These are phyloP conservation scores for Colletotrichum theobromicola DNA, from an alignment of 2,329 filamentous ascomycete genomes.

Conservation along the genomic window DNA sequence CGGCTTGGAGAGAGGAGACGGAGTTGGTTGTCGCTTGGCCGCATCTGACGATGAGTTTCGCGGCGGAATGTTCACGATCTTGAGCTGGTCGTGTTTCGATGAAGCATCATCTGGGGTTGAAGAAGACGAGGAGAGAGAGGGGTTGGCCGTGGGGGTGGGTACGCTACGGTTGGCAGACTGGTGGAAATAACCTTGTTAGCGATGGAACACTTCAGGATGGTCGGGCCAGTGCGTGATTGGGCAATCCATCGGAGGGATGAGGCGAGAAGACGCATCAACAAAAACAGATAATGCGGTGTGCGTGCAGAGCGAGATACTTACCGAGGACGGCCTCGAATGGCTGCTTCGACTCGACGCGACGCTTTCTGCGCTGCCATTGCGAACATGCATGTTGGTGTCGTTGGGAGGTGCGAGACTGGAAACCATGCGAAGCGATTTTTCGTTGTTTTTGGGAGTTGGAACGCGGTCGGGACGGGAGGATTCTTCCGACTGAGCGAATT, in stretches of 20 bases:
- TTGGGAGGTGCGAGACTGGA: conserved; percentile 27
- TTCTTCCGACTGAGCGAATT: conserved; percentile 35
- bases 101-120: conserved; percentile 49
- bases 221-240: conserved; percentile 45
- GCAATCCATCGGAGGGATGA: conserved; percentile 32
- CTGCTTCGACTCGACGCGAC: conserved; percentile 62
- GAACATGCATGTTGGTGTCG: conserved; percentile 36
- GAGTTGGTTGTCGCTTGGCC: conserved; percentile 67
- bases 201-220: conserved; percentile 36
- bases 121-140: conserved; percentile 57
- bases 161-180: conserved; percentile 67
- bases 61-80: conserved; percentile 63
- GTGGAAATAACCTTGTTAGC: conserved; percentile 52
- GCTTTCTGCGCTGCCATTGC: conserved; percentile 70
- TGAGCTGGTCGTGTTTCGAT: conserved; percentile 57
- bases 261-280: background rate
- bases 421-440: conserved; percentile 44
- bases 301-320: conserved; percentile 50
- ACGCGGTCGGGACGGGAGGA: conserved; percentile 21
- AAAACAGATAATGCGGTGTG: conserved; percentile 10
- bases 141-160: conserved; percentile 57
- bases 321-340: conserved; percentile 67
- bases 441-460: conserved; percentile 29
- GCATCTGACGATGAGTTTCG: conserved; percentile 70
- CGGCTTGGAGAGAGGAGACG: conserved; percentile 78